Base-by-base conservation (phyloP, 2,329 filamentous ascomycete genomes). In the Coniella vitis region DNA sequence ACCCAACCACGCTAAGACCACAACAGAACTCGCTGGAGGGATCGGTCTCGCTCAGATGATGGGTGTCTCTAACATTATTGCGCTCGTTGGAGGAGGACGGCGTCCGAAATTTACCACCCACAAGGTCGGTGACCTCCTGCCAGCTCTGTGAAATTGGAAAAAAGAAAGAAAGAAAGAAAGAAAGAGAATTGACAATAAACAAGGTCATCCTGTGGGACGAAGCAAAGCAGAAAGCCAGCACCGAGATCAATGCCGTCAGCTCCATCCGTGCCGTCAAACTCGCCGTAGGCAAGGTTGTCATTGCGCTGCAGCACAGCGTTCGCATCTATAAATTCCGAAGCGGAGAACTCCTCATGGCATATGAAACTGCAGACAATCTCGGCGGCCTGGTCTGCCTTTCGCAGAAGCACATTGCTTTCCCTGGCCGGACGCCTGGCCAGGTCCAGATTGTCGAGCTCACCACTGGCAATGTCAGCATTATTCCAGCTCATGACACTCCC, bases 141-240 rank as follows among this genome's bases (percentile, higher is more conserved):
- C 40, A 14, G n/a, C n/a, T n/a, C n/a, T n/a, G n/a, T n/a, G n/a
- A n/a, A n/a, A n/a, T n/a, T n/a, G n/a, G n/a, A n/a, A n/a, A n/a
- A n/a, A n/a, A n/a, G n/a, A n/a, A n/a, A n/a, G n/a, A n/a, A n/a
- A n/a, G n/a, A n/a, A n/a, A n/a, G n/a, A n/a, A n/a, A n/a, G n/a
- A n/a, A n/a, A n/a, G n/a, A n/a, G n/a, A n/a, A n/a, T 44, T 41
- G 25, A 39, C 2, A 12, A 8, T 29, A 48, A 49, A 20, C 2
- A 49, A 84, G 80, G 77, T 90, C 42, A 83, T 94, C 56, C 87
- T 97, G 58, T 97, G 90, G 90, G 90, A 98, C 65, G 89, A 95
- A 60, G 76, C 81, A 53, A 87, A 86, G 56, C 81, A 85, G 54
- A 86, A 84, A 56, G 67, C 73, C 8, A 81, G 84, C 7, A 75